Percentiles rank a stretch among this genome's conserved stretches.
Evolutionary conservation across 1,284 basidiomycete genomes (phyloP).

Genomic region (Ustilago esculenta): DNA sequence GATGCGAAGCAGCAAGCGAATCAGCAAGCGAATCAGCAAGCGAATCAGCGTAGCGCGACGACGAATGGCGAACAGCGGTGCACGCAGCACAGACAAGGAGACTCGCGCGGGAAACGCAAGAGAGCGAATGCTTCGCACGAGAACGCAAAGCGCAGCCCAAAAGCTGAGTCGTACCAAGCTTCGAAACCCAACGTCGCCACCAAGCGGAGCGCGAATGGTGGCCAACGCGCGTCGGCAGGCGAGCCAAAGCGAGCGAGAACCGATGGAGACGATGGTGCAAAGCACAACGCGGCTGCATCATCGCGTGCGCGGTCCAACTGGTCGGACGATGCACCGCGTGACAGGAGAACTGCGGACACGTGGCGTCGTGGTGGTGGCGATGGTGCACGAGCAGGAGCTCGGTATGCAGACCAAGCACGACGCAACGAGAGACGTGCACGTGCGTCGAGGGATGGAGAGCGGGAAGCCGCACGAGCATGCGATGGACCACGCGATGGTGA

Average conservation of each 20-base stretch:
- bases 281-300: neutral
- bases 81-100: conserved; percentile 5
- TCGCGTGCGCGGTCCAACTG: conserved; percentile 9
- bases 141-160: neutral
- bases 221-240: neutral
- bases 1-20: neutral
- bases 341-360: conserved; percentile 13
- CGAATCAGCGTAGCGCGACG: too few relatives aligned
- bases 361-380: conserved; percentile 31
- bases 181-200: neutral
- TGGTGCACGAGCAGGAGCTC: conserved; percentile 1
- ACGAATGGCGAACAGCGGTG: too few relatives aligned
- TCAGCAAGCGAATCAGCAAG: neutral
- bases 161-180: neutral
- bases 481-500: conserved; percentile 21
- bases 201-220: conserved; percentile 1
- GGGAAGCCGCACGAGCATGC: conserved; percentile 6
- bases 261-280: conserved; percentile 19
- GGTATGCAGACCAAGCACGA: conserved; percentile 17
- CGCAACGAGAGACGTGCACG: conserved; percentile 12
- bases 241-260: conserved; percentile 22
- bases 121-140: conserved; percentile 11
- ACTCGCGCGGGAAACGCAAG: conserved; percentile 21
- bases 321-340: conserved; percentile 28
- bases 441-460: conserved; percentile 15